Percentiles rank a stretch among this genome's conserved stretches.
Conservation (phyloP, 2,329 filamentous ascomycete genomes). For the Xylaria sp. region DNA sequence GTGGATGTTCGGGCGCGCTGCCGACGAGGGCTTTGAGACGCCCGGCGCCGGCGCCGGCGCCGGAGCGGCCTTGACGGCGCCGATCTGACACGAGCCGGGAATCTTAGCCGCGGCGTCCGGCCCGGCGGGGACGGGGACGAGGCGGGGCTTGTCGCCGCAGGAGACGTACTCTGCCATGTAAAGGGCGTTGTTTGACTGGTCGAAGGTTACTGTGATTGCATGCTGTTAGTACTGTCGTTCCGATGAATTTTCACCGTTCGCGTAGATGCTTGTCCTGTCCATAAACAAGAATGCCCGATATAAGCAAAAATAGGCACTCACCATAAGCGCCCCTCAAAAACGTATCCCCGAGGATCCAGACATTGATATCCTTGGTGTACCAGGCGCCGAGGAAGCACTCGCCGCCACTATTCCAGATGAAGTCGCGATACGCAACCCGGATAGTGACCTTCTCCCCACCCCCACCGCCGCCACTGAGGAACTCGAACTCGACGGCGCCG, state of each 20-base stretch:
- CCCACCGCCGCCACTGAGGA: constrained; percentile 30
- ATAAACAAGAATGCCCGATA: too few species aligned
- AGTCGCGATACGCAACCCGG: constrained; percentile 34
- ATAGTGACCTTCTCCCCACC: constrained; percentile 42
- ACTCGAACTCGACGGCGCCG: constrained; percentile 53
- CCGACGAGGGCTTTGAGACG: constrained; percentile 1
- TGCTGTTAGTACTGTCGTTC: background rate
- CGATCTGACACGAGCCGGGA: constrained; percentile 25
- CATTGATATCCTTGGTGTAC: constrained; percentile 24
- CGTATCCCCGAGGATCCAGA: constrained; percentile 38
- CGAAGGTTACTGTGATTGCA: constrained; percentile 31
- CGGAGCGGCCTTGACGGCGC: constrained; percentile 2
- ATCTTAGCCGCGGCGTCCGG: constrained; percentile 31
- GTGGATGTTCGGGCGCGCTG: background rate
- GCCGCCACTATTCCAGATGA: constrained; percentile 36
- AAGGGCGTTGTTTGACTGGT: constrained; percentile 35
- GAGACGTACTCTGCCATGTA: constrained; percentile 36
- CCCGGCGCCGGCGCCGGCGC: background rate
- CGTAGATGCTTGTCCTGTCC: too few species aligned
- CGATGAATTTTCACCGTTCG: too few species aligned
- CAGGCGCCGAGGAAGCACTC: constrained; percentile 34
- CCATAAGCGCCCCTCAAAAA: constrained; percentile 38
- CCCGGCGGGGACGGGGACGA: constrained; percentile 35
- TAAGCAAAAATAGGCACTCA: constrained; percentile 17
- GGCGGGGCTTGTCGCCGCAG: constrained; percentile 28